Evolutionary conservation across 345 rosid species (phyloP), one percentile per base, ranked within the genome.

Genomic region (Geranium brycei): DNA sequence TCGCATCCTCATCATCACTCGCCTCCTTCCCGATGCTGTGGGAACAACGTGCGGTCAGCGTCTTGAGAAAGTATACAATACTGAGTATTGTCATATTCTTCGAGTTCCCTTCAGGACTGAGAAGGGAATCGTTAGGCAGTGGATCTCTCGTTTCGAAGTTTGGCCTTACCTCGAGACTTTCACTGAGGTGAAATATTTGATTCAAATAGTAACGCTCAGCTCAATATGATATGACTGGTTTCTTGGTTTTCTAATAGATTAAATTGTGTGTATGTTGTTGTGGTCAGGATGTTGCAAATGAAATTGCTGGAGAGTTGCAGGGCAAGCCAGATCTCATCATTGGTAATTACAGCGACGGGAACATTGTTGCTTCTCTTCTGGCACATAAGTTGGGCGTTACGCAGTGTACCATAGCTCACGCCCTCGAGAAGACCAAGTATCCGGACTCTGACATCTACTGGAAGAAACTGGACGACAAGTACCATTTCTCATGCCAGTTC

Each of bases 401-500:
- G 18, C 91, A 91, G 98, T 91, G 98, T 62, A 91, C 96, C 58
- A 91, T 91, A 66, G 98, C 98, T 53, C 98, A 91, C 58, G 98
- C 98, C 62, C 83, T 91, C 5, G 98, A 91, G 80, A 91, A 91
- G 72, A 91, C 98, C 1, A 91, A 91, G 71, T 91, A 91, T 41
- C 98, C 98, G 0, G 98, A 91, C 56, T 91, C 98, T 0, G 96
- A 91, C 61, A 91, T 91, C 58, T 91, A 91, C 78, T 91, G 98
- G 98, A 91, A 89, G 72, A 80, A 76, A 71, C 77, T 91, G 32
- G 98, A 89, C 40, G 91, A 91, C 3, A 91, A 91, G 79, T 91
- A 89, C 79, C 98, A 89, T 69, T 91, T 91, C 77, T 82, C 98
- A 1, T 83, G 91, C 83, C 98, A 91, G 82, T 91, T 91, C 63